Evolutionary conservation across 441 rosid species (phyloP), one percentile per base, ranked within the genome.

Genomic region (California macrophylla): DNA sequence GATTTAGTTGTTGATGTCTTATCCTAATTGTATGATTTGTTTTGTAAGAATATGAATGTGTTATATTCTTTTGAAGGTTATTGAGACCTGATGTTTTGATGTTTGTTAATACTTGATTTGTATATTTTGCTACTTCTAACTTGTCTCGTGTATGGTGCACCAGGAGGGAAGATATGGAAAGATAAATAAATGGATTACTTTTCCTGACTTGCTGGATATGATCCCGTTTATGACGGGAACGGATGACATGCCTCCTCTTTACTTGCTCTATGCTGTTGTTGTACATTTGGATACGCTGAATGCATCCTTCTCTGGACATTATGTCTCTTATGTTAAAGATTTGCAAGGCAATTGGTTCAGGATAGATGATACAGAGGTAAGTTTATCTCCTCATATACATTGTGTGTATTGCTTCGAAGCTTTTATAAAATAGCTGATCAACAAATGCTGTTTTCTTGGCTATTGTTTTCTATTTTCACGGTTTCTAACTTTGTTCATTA

Each of bases 171-270:
- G 82, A 81, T 89, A 85, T 52, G 97, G 95, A 54, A 89, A 89
- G 75, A 81, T 87, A 76, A 91, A 86, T 79, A 91, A 89, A 74
- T 85, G 86, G 64, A 89, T 91, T 71, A 81, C 84, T 50, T 91
- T 91, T 68, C 97, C 97, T 34, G 97, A 89, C 61, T 82, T 89
- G 90, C 86, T 91, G 74, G 91, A 89, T 74, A 89, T 91, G 93
- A 77, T 78, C 70, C 97, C 97, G 18, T 91, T 79, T 76, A 91
- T 89, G 95, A 89, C 95, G 30, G 81, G 86, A 78, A 76, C 76
- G 2, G 83, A 80, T 29, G 95, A 91, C 77, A 76, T 77, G 72
- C 91, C 97, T 80, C 93, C 93, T 1, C 90, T 86, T 64, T 91
- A 87, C 78, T 66, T 83, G 83, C 93, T 91, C 26, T 91, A 91